These are phyloP conservation scores for Agroathelia rolfsii DNA, from an alignment of 1,284 basidiomycete species.

Conservation along the genomic window DNA sequence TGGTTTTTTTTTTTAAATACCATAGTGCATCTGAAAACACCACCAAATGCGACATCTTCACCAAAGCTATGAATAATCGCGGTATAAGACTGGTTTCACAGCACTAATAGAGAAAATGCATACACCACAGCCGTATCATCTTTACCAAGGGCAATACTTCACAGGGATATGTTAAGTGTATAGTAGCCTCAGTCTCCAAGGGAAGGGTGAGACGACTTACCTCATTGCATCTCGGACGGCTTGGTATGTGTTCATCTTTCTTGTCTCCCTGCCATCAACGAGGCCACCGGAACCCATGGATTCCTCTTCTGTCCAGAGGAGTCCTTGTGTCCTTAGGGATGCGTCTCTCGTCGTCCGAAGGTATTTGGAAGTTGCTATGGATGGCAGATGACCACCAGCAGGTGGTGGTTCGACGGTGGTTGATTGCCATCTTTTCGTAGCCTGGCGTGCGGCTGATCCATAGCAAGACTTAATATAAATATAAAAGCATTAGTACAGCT, in stretches of 20 bases:
- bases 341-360: constrained; percentile 55
- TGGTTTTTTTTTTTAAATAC: constrained; percentile 24
- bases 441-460: too few relatives aligned
- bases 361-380: constrained; percentile 54
- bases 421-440: constrained; percentile 46
- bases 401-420: constrained; percentile 48
- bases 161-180: constrained; percentile 5
- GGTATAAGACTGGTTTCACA: not conserved
- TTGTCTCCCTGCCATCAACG: constrained; percentile 71
- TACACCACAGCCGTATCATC: constrained; percentile 86
- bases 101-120: constrained; percentile 51
- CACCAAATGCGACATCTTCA: constrained; percentile 83
- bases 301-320: constrained; percentile 62
- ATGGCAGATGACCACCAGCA: constrained; percentile 63
- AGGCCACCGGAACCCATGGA: constrained; percentile 30
- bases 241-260: constrained; percentile 88
- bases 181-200: not conserved
- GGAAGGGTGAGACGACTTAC: constrained; percentile 25
- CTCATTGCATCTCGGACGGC: constrained; percentile 84
- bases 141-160: constrained; percentile 73
- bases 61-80: too few relatives aligned
- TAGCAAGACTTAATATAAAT: not conserved
- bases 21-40: constrained; percentile 86
- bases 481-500: constrained; percentile 1
- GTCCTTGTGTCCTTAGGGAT: constrained; percentile 62